Base-by-base conservation (phyloP, 2,329 filamentous ascomycete genomes). In the Ophiostoma angusticollis region DNA sequence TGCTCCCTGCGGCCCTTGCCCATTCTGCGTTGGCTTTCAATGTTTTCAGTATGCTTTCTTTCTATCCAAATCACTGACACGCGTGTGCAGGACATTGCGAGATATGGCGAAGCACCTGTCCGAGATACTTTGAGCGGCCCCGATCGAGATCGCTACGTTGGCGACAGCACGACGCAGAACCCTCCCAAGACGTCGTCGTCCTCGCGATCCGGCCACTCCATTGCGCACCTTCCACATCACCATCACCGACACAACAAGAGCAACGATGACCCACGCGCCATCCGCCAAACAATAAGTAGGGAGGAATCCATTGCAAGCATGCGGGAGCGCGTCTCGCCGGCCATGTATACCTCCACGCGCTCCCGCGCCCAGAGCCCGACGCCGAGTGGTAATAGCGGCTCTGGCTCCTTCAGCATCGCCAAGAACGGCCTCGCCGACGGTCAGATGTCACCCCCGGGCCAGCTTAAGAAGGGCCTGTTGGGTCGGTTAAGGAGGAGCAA, bases 351-450 rank as follows among this genome's bases (percentile, higher is more conserved):
- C 48, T 56, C 63, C 34, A 60, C 35, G 5, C 41, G 60, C 45
- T 67, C 68, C 17, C 78, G 86, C 47, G 78, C 84, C 11, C 74
- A 82, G 44, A 93, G 87, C 58, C 85, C 87, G 19, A 84, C 84
- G 1, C 82, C 86, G 7, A 91, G 84, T 57, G 66, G 72, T 30
- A 72, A 72, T 49, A 84, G 80, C 31, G 35, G 24, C 52, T 69
- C 48, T 52, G 35, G 34, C 21, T 60, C 58, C 37, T 52, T 54
- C 63, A 31, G 33, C 18, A 58, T 16, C 7, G 54, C 67, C 55
- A 67, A 64, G 51, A 53, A 68, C 59, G 52, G 62, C 49, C 56
- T 67, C 50, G 47, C 56, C 17, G 70, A 74, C 43, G 69, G 68
- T 18, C 72, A 77, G 51, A 67, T 67, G 14, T 81, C 77, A 3